Base-by-base conservation (phyloP, 805 yeast species). In the Hagleromyces aurorensis region DNA sequence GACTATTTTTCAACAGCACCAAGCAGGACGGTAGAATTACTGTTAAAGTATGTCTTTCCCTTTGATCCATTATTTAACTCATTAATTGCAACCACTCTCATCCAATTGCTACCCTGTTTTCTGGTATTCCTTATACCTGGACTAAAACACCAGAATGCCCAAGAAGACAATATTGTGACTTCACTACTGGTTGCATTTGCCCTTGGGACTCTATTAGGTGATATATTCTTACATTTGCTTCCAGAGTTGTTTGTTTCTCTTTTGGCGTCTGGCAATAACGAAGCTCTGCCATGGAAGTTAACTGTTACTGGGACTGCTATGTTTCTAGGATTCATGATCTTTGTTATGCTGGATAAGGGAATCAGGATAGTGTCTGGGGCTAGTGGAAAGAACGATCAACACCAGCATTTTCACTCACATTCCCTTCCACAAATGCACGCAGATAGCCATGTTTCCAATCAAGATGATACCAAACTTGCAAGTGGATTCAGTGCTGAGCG, bases 161-260 rank as follows among this genome's bases (percentile, higher is more conserved):
- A 30, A 18, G 30, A 22, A 23, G 25, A 30, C 16, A 27, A 36
- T 25, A n/a, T 23, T 10, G 13, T 39, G 18, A 55, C 78, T 20
- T 61, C 73, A 7, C 48, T 70, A 15, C 52, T 80, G 32, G 82
- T 79, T 1, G 64, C 83, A 25, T 79, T 81, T 57, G 87, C 89
- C 9, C 68, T 75, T 27, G 91, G 91, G 25, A 82, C 87, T 1
- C 58, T 81, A 21, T 55, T 81, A 19, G 89, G 89, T 25, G 89
- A 80, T 48, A 74, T 79, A 1, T 77, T 81, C 38, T 50, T 80
- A 24, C 91, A 81, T 52, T 48, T 81, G 35, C 54, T 81, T 26
- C 91, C 91, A 3, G 81, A 77, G 44, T 70, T 76, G 1, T 77
- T 75, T 40, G 57, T 69, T 6, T 75, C 78, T 8, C 74, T 57